Evolutionary conservation across 352 stramenopile species (phyloP).

Genomic region (Globisporangium paroecandrum): DNA sequence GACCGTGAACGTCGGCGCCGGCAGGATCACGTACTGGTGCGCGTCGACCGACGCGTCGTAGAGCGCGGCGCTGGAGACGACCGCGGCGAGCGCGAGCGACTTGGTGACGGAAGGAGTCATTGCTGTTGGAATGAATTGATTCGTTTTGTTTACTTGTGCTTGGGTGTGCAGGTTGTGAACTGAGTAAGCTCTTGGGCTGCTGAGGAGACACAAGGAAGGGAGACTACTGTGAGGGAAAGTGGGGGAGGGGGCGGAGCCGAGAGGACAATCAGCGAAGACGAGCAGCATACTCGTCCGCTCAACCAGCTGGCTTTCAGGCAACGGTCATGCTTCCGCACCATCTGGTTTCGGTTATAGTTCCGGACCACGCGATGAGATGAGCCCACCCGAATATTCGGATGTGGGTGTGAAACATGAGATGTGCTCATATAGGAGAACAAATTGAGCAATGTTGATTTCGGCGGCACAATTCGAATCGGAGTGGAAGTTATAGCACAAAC

Average conservation of each 20-base stretch:
- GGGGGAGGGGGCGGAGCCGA: not conserved
- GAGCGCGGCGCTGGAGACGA: slow-evolving; percentile 22
- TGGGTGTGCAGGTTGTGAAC: not conserved
- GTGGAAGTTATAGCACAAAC: no score
- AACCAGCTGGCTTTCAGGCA: slow-evolving; percentile 1
- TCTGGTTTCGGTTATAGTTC: not conserved
- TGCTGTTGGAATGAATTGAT: no score
- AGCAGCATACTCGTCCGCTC: not conserved
- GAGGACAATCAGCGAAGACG: not conserved
- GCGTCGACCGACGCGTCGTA: slow-evolving; percentile 12
- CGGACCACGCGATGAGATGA: no score
- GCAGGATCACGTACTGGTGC: slow-evolving; percentile 38
- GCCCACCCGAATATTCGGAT: no score
- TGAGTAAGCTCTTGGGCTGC: not conserved
- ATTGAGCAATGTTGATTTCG: no score
- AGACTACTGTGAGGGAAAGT: no score
- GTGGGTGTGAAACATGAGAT: no score
- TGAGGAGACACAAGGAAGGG: not conserved
- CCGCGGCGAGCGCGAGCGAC: slow-evolving; percentile 20
- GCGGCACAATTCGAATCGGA: no score
- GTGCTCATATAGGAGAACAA: no score
- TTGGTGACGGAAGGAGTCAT: slow-evolving; percentile 18
- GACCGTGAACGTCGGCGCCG: slow-evolving; percentile 35
- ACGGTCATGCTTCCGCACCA: not conserved
- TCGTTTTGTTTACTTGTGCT: not conserved